phyloP scores from a whole-genome alignment of 164 flowering plant species.

The Liriodendron chinense region DNA sequence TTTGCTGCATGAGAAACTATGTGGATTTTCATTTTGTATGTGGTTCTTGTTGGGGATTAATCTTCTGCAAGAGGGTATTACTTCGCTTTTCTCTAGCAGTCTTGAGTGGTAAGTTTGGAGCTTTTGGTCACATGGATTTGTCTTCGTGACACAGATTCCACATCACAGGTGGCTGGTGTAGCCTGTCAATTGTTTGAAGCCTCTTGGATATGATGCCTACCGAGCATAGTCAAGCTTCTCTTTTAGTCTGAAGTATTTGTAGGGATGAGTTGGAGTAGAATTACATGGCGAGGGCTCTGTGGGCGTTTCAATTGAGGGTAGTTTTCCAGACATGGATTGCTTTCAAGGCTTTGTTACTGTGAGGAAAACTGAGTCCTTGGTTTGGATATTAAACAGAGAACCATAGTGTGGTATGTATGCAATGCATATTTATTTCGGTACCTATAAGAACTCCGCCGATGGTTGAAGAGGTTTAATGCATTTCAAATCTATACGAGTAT shows the following conservation, averaged over 20 bases:
- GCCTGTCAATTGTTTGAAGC: constrained; percentile 47
- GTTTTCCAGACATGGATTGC: not conserved
- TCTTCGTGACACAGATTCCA: constrained; percentile 52
- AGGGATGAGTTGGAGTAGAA: constrained; percentile 7
- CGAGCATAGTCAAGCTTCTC: constrained; percentile 5
- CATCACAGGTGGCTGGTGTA: constrained; percentile 52
- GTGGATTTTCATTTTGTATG: not conserved
- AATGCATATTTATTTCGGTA: not conserved
- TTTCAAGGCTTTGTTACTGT: not conserved
- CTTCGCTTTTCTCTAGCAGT: constrained; percentile 19
- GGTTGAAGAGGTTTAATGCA: not conserved
- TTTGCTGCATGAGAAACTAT: not conserved
- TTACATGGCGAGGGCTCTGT: not conserved
- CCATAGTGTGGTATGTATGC: not conserved
- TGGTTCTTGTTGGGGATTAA: not conserved
- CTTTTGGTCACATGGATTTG: constrained; percentile 53
- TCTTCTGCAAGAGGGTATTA: constrained; percentile 15
- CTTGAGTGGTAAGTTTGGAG: constrained; percentile 26
- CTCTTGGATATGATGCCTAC: constrained; percentile 33
- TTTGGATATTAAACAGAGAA: not conserved
- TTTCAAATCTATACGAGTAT: not conserved
- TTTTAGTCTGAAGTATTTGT: constrained; percentile 2
- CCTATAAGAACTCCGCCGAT: not conserved
- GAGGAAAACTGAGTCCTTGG: not conserved
- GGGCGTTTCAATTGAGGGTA: not conserved